These are phyloP conservation scores for Sphagnum magellanicum DNA, from an alignment of 228 moss, liverwort and hornwort species.

Conservation along the genomic window DNA sequence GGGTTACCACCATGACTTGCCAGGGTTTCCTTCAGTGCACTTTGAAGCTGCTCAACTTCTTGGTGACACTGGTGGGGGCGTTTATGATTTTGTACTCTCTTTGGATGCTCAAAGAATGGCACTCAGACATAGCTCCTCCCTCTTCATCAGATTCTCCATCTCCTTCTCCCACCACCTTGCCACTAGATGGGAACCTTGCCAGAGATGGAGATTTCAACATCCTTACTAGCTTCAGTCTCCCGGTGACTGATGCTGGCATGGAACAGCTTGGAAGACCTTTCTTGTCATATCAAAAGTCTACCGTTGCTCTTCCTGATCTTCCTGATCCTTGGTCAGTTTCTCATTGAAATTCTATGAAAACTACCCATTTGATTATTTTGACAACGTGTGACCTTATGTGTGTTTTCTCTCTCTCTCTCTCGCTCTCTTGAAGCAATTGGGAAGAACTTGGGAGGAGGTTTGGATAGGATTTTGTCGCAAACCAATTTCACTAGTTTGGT, in stretches of 20 bases:
- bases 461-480: too few species aligned
- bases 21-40: slow-evolving; percentile 85
- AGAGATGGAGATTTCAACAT: too few species aligned
- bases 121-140: slow-evolving; percentile 23
- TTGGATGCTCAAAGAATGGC: slow-evolving; percentile 93
- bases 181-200: too few species aligned
- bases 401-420: too few species aligned
- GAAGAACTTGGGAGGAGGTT: too few species aligned
- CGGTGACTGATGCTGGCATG: slow-evolving; percentile 2
- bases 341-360: too few species aligned
- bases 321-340: slow-evolving; percentile 78
- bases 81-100: slow-evolving; percentile 75
- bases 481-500: too few species aligned
- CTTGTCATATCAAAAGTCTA: slow-evolving; percentile 43
- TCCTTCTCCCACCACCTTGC: slow-evolving; percentile 9
- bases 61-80: slow-evolving; percentile 76
- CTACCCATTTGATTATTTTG: too few species aligned
- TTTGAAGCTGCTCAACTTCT: slow-evolving; percentile 78
- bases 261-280: slow-evolving; percentile 48
- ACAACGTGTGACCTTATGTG: too few species aligned
- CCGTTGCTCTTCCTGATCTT: slow-evolving; percentile 30
- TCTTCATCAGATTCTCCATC: slow-evolving; percentile 10
- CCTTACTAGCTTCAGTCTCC: background rate
- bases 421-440: too few species aligned
- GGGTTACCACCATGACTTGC: slow-evolving; percentile 54